Evolutionary conservation across 331 rosid genomes (phyloP).

Genomic region (Saraca asoca): DNA sequence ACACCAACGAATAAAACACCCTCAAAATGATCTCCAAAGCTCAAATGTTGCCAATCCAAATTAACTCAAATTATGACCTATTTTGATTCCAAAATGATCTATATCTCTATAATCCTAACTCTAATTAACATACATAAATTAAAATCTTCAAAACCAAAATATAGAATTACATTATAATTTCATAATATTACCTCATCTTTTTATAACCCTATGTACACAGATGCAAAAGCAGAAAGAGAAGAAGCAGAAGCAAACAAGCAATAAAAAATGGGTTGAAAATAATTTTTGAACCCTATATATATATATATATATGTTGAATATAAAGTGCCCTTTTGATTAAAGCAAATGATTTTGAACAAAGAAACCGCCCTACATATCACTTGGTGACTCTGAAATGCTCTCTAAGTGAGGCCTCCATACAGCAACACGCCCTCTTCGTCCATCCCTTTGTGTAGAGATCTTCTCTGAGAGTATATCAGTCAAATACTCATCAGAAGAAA

Average conservation of each 20-base stretch:
- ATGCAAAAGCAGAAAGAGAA: slow-evolving; percentile 1
- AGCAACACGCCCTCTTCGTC: slow-evolving; percentile 82
- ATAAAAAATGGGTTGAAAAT: slow-evolving; percentile 31
- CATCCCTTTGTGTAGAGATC: slow-evolving; percentile 68
- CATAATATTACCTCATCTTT: too few species aligned
- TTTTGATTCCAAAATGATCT: too few species aligned
- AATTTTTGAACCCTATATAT: slow-evolving; percentile 32
- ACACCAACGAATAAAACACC: slow-evolving; percentile 28
- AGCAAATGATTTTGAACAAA: slow-evolving; percentile 27
- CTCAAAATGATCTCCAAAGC: too few species aligned
- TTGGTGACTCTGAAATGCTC: slow-evolving; percentile 84
- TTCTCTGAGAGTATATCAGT: slow-evolving; percentile 85
- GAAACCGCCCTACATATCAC: slow-evolving; percentile 41
- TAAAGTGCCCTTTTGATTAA: slow-evolving; percentile 29
- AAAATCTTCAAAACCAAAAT: too few species aligned
- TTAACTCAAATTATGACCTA: slow-evolving; percentile 8
- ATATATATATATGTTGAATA: slow-evolving; percentile 20
- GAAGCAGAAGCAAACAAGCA: slow-evolving; percentile 2
- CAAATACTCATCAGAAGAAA: slow-evolving; percentile 71
- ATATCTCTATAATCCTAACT: too few species aligned
- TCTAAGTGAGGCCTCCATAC: slow-evolving; percentile 94
- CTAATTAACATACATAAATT: too few species aligned
- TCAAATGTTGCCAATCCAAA: slow-evolving; percentile 26
- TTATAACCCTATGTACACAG: too few species aligned
- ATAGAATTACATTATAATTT: too few species aligned